phyloP scores from a whole-genome alignment of 345 rosid genomes.

The Noccaea caerulescens region DNA sequence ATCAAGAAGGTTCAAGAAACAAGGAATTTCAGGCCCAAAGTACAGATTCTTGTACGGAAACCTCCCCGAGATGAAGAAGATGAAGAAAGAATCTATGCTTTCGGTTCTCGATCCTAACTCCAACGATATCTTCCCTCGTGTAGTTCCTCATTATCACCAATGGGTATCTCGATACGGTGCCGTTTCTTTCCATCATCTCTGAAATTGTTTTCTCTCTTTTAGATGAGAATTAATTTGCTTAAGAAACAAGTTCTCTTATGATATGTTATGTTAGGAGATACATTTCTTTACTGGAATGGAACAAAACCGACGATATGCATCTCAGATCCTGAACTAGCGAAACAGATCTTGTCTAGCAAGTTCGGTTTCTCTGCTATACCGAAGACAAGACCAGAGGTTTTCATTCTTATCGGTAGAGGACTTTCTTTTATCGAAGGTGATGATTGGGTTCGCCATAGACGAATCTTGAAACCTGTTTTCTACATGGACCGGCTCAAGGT shows the following conservation, averaged over 20 bases:
- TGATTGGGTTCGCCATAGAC: slow-evolving; percentile 19
- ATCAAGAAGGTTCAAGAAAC: slow-evolving; percentile 20
- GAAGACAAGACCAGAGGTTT: neutral
- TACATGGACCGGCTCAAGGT: slow-evolving; percentile 21
- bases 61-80: slow-evolving; percentile 14
- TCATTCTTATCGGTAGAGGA: slow-evolving; percentile 3
- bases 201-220: neutral
- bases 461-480: slow-evolving; percentile 19
- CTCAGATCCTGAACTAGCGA: slow-evolving; percentile 21
- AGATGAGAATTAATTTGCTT: neutral
- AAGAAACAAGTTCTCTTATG: neutral
- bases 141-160: slow-evolving; percentile 7
- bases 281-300: slow-evolving; percentile 17
- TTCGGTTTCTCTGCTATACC: slow-evolving; percentile 8
- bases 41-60: slow-evolving; percentile 18
- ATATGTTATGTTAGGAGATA: neutral
- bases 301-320: slow-evolving; percentile 2
- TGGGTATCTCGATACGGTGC: slow-evolving; percentile 11
- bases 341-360: slow-evolving; percentile 18
- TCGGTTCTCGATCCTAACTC: slow-evolving; percentile 13
- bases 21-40: slow-evolving; percentile 21
- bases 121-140: slow-evolving; percentile 17
- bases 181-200: neutral
- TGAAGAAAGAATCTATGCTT: slow-evolving; percentile 1
- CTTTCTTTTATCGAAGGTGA: slow-evolving; percentile 14